These are phyloP conservation scores for Amanita inopinata DNA, from an alignment of 768 basidiomycete species.

Conservation along the genomic window DNA sequence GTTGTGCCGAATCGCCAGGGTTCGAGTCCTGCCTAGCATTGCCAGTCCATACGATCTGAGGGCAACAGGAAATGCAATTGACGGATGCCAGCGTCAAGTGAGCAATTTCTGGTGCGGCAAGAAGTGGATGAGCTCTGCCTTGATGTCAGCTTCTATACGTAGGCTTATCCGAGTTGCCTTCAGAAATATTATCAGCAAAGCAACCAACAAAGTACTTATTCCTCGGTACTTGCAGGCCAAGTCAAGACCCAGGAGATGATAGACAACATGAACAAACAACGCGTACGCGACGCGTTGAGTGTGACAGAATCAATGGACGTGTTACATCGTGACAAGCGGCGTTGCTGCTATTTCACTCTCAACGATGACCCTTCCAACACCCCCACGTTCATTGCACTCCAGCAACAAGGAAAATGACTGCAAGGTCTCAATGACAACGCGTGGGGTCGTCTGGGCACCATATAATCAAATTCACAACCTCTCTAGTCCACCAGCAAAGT, in stretches of 20 bases:
- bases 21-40: no score
- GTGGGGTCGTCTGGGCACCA: conserved; percentile 41
- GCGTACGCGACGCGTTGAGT: neutral
- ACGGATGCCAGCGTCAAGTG: no score
- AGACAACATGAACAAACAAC: conserved; percentile 6
- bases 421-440: conserved; percentile 20
- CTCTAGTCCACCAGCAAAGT: conserved; percentile 18
- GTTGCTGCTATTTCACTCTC: conserved; percentile 10
- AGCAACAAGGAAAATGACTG: conserved; percentile 41
- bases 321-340: neutral
- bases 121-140: no score
- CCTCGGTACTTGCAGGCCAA: no score
- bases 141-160: no score
- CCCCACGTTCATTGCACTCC: conserved; percentile 48
- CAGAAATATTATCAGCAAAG: no score
- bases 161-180: no score
- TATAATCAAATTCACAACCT: conserved; percentile 38
- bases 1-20: no score
- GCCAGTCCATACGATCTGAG: no score
- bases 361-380: conserved; percentile 46
- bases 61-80: no score
- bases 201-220: no score
- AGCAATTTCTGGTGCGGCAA: no score
- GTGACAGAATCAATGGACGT: neutral
- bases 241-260: neutral